Conservation (phyloP, 495 filamentous ascomycete species). For the Penicillium lagena region DNA sequence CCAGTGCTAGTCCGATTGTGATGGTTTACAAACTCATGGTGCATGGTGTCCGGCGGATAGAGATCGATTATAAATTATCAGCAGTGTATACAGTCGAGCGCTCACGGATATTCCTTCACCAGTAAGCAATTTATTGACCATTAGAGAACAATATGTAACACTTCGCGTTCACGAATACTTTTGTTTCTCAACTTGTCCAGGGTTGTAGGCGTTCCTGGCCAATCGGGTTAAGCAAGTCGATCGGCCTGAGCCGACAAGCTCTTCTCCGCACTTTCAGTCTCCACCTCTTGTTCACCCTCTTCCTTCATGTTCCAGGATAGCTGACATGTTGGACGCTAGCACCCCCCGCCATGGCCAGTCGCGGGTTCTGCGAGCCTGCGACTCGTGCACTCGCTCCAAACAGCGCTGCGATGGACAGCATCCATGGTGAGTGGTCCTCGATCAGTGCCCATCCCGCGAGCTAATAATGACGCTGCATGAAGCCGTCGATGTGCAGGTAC, state of each 20-base stretch:
- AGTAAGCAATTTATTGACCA: too few species aligned
- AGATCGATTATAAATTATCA: too few species aligned
- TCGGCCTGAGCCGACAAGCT: background rate
- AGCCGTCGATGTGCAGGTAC: constrained; percentile 12
- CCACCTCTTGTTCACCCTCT: constrained; percentile 1
- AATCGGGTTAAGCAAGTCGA: too few species aligned
- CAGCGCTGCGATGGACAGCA: constrained; percentile 13
- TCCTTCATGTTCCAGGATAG: background rate
- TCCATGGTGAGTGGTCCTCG: constrained; percentile 5
- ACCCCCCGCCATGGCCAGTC: constrained; percentile 3
- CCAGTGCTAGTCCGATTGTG: background rate
- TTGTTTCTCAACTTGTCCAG: too few species aligned
- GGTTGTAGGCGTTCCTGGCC: too few species aligned
- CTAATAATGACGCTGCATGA: background rate
- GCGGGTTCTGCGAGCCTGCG: constrained; percentile 10
- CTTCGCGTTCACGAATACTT: too few species aligned
- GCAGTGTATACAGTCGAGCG: too few species aligned
- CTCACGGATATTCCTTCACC: too few species aligned
- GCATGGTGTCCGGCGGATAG: too few species aligned
- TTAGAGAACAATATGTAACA: too few species aligned
- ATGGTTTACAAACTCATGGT: background rate
- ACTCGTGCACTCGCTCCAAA: constrained; percentile 10
- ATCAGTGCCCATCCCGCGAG: background rate
- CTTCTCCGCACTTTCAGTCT: constrained; percentile 7
- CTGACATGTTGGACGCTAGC: background rate